These are phyloP conservation scores for Apiotrichum gracile DNA, from an alignment of 1,284 basidiomycete genomes.

Conservation along the genomic window DNA sequence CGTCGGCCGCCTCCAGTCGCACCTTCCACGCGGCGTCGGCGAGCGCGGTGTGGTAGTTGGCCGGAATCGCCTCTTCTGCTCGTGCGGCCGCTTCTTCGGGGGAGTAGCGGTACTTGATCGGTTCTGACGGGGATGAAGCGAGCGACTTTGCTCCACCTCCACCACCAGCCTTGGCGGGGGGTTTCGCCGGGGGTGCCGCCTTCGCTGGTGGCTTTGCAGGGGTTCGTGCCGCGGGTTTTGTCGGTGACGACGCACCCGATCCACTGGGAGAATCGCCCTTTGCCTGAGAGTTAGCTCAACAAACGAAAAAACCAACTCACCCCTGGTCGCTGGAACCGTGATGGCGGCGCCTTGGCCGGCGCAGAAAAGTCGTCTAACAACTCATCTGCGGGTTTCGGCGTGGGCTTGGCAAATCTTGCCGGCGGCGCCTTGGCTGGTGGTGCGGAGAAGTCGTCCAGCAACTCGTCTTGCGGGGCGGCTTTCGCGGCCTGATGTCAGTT, in stretches of 20 bases:
- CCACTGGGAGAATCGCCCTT: background rate
- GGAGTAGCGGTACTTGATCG: constrained; percentile 84
- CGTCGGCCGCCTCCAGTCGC: constrained; percentile 77
- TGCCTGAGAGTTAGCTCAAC: background rate
- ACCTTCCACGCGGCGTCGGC: constrained; percentile 90
- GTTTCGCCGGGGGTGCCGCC: constrained; percentile 35
- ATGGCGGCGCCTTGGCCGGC: constrained; percentile 6
- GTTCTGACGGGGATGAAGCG: constrained; percentile 57
- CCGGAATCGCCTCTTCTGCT: constrained; percentile 69
- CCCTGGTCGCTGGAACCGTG: background rate
- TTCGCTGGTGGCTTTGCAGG: background rate
- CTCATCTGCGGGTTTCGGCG: background rate
- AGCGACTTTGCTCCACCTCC: constrained; percentile 54
- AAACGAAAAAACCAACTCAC: no score
- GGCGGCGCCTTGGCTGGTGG: constrained; percentile 12
- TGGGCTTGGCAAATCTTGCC: background rate
- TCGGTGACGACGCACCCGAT: constrained; percentile 1
- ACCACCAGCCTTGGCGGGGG: constrained; percentile 34
- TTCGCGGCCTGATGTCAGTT: no score
- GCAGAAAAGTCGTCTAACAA: constrained; percentile 10
- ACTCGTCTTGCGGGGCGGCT: background rate
- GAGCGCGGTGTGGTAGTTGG: constrained; percentile 64
- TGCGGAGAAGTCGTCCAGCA: constrained; percentile 10
- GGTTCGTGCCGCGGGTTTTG: constrained; percentile 29
- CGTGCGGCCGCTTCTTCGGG: constrained; percentile 87